These are phyloP conservation scores for Hortiboletus flavorubellus DNA, from an alignment of 768 basidiomycete genomes.

Conservation along the genomic window DNA sequence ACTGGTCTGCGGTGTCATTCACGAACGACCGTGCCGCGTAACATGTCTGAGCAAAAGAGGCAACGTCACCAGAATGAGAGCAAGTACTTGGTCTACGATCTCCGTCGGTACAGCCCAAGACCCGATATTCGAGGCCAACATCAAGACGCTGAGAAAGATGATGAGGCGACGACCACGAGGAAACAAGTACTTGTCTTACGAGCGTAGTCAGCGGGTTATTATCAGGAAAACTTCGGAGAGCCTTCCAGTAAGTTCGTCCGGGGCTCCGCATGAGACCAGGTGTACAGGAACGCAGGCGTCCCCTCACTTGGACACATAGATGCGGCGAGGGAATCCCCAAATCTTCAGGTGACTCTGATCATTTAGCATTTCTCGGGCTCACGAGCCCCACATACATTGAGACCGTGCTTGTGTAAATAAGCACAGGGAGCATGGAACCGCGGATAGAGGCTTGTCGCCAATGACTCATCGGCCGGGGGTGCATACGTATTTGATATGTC, in stretches of 20 bases:
- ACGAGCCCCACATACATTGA: neutral
- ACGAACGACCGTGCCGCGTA: slow-evolving; percentile 46
- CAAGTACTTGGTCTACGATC: slow-evolving; percentile 54
- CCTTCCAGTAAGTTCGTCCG: neutral
- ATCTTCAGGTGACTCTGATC: neutral
- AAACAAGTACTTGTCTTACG: neutral
- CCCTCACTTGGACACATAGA: neutral
- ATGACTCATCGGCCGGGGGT: neutral
- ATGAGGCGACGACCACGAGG: neutral
- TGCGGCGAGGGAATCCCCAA: neutral
- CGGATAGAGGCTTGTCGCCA: neutral
- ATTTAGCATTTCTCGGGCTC: neutral
- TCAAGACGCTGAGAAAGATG: slow-evolving; percentile 1
- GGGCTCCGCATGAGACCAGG: neutral
- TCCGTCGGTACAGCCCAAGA: slow-evolving; percentile 44
- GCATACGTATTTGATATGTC: no score
- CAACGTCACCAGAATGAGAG: slow-evolving; percentile 54
- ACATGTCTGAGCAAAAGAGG: slow-evolving; percentile 58
- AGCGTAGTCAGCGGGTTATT: neutral
- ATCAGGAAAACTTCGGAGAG: neutral
- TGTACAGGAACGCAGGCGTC: neutral
- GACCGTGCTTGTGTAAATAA: neutral
- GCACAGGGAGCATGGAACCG: neutral
- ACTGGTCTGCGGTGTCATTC: slow-evolving; percentile 48
- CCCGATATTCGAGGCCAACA: slow-evolving; percentile 1